Conservation (phyloP, 352 stramenopile genomes). For the Plasmopara halstedii region DNA sequence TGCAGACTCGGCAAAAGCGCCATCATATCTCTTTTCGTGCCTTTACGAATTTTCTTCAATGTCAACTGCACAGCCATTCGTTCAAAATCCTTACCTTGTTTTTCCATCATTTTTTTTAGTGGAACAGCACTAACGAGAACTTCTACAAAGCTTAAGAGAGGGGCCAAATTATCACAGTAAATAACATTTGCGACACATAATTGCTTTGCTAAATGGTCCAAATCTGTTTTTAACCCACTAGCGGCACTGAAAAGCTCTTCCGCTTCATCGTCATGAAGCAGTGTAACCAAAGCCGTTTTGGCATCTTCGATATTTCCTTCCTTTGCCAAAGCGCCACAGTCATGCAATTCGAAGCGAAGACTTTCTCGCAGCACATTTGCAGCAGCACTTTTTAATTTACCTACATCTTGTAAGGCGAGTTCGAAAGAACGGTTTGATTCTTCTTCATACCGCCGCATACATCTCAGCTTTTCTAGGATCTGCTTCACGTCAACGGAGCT, state of each 20-base stretch:
- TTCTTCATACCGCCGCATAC: slow-evolving; percentile 63
- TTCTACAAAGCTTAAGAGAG: slow-evolving; percentile 25
- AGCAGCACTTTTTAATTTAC: slow-evolving; percentile 31
- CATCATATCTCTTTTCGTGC: slow-evolving; percentile 63
- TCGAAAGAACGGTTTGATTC: slow-evolving; percentile 55
- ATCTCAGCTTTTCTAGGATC: slow-evolving; percentile 34
- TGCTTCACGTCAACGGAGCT: slow-evolving; percentile 31
- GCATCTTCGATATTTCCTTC: slow-evolving; percentile 40
- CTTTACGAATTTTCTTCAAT: slow-evolving; percentile 80
- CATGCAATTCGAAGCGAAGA: slow-evolving; percentile 51
- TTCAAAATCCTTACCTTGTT: slow-evolving; percentile 69
- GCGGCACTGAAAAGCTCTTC: slow-evolving; percentile 80
- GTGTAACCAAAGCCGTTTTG: slow-evolving; percentile 19
- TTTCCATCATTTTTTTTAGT: slow-evolving; percentile 58
- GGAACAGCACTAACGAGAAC: slow-evolving; percentile 58
- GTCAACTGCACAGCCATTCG: slow-evolving; percentile 61
- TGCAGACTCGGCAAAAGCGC: slow-evolving; percentile 56
- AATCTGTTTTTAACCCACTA: slow-evolving; percentile 67
- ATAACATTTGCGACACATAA: slow-evolving; percentile 70
- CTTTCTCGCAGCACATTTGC: slow-evolving; percentile 31
- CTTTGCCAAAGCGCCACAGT: slow-evolving; percentile 48
- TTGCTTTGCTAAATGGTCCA: slow-evolving; percentile 58
- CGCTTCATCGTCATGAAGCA: slow-evolving; percentile 41
- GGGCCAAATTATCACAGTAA: slow-evolving; percentile 49
- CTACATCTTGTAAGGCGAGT: slow-evolving; percentile 28